phyloP scores from a whole-genome alignment of 2,329 filamentous ascomycete genomes.

The Ascosphaera aggregata region DNA sequence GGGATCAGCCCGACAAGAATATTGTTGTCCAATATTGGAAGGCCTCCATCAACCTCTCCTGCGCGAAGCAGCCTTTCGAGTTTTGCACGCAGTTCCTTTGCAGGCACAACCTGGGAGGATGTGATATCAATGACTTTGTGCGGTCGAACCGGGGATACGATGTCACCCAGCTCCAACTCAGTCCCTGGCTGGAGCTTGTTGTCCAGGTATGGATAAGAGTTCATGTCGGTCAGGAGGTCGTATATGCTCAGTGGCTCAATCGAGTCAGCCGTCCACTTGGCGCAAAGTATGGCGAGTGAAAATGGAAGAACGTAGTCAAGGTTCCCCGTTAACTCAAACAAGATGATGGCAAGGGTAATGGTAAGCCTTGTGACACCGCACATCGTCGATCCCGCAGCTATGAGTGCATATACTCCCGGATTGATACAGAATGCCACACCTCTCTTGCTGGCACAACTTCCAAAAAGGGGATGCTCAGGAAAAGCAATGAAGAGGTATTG shows the following conservation, averaged over 20 bases:
- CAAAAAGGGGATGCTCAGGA: constrained; percentile 50
- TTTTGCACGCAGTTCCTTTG: constrained; percentile 52
- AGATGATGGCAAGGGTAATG: constrained; percentile 79
- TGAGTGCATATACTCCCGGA: constrained; percentile 87
- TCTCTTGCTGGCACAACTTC: constrained; percentile 41
- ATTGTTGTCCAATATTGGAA: constrained; percentile 61
- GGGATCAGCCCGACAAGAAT: constrained; percentile 78
- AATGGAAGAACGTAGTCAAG: constrained; percentile 90
- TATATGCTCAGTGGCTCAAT: constrained; percentile 91
- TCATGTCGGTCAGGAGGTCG: constrained; percentile 88
- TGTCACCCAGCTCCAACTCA: constrained; percentile 68
- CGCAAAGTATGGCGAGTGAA: constrained; percentile 69
- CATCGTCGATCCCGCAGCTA: constrained; percentile 92
- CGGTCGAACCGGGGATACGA: constrained; percentile 50
- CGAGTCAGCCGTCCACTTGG: constrained; percentile 97
- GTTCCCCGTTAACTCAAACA: constrained; percentile 89
- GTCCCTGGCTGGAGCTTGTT: constrained; percentile 87
- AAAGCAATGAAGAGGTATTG: constrained; percentile 60
- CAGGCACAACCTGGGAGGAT: constrained; percentile 54
- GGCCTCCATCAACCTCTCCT: constrained; percentile 76
- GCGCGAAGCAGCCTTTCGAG: constrained; percentile 60
- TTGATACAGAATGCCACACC: constrained; percentile 68
- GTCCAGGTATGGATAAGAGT: constrained; percentile 91
- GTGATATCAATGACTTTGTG: constrained; percentile 78
- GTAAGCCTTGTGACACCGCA: constrained; percentile 87